Percentiles rank a stretch among this genome's conserved stretches.
Conservation (phyloP, 1,284 basidiomycete species). For the Leucoagaricus sp. region DNA sequence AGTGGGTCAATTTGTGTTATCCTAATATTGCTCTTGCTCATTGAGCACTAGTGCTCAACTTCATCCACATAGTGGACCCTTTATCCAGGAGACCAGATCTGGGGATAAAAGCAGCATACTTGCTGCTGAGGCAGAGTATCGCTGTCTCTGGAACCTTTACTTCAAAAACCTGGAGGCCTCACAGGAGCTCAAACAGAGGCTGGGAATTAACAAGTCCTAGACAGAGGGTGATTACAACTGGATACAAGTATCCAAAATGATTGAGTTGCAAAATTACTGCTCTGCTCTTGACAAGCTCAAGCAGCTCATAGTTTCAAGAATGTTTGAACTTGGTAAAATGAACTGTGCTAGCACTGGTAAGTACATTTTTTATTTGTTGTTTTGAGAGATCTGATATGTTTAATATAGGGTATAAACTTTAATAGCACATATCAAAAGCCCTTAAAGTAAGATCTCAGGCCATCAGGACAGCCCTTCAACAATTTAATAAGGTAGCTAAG, state of each 20-base stretch:
- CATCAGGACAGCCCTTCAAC: constrained; percentile 19
- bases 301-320: not conserved
- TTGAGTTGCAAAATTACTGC: not conserved
- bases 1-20: not conserved
- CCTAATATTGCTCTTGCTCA: not conserved
- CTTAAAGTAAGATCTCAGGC: constrained; percentile 23
- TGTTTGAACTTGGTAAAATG: constrained; percentile 12
- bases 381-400: no score
- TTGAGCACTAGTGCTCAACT: no score
- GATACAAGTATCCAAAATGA: no score
- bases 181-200: not conserved
- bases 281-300: not conserved
- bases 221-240: no score
- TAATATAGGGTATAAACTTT: constrained; percentile 24
- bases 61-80: not conserved
- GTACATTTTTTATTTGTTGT: not conserved
- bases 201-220: not conserved
- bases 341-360: not conserved
- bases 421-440: constrained; percentile 24
- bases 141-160: no score
- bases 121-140: no score
- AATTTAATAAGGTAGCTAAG: constrained; percentile 22
- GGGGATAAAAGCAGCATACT: no score
- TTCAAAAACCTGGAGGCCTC: no score
- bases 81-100: no score